A percentile compares a stretch with the other conserved stretches of the same genome.
Evolutionary conservation across 2,329 filamentous ascomycete genomes (phyloP).

Genomic region (Xylariaceae sp.): DNA sequence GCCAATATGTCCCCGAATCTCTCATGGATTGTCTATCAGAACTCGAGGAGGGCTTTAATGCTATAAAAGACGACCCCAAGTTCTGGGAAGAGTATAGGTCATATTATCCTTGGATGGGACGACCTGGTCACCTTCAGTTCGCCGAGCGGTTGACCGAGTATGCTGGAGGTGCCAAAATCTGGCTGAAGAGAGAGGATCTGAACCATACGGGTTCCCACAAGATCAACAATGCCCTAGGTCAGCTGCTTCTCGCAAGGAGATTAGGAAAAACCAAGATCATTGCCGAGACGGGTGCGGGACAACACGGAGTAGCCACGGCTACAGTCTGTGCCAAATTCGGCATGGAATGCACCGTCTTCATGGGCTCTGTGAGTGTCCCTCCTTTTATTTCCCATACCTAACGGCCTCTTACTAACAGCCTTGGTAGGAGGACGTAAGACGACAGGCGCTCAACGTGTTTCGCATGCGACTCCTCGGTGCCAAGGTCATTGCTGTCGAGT

Average conservation of each 20-base stretch:
- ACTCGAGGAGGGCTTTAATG: constrained; percentile 88
- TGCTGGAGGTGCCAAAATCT: constrained; percentile 93
- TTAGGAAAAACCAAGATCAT: constrained; percentile 97
- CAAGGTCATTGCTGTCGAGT: constrained; percentile 89
- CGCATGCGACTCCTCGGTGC: constrained; percentile 96
- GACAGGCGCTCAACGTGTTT: constrained; percentile 97
- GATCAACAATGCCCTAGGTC: constrained; percentile 98
- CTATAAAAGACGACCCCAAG: constrained; percentile 81
- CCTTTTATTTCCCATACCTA: neutral
- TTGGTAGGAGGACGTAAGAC: constrained; percentile 81
- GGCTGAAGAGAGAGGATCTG: constrained; percentile 95
- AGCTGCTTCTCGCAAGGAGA: constrained; percentile 83
- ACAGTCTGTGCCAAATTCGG: constrained; percentile 98
- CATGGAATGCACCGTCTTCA: constrained; percentile 97
- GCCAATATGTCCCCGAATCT: constrained; percentile 96
- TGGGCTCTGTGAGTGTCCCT: constrained; percentile 74
- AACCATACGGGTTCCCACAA: constrained; percentile 99
- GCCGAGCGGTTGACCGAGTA: constrained; percentile 88
- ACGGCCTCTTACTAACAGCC: neutral
- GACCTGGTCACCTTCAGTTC: constrained; percentile 88
- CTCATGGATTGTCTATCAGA: constrained; percentile 96
- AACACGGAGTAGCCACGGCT: constrained; percentile 96
- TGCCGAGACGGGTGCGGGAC: constrained; percentile 94
- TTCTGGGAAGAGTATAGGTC: constrained; percentile 98
- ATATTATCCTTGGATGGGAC: constrained; percentile 97